phyloP scores from a whole-genome alignment of 1,139 yeast species.

The Pichia sp. region DNA sequence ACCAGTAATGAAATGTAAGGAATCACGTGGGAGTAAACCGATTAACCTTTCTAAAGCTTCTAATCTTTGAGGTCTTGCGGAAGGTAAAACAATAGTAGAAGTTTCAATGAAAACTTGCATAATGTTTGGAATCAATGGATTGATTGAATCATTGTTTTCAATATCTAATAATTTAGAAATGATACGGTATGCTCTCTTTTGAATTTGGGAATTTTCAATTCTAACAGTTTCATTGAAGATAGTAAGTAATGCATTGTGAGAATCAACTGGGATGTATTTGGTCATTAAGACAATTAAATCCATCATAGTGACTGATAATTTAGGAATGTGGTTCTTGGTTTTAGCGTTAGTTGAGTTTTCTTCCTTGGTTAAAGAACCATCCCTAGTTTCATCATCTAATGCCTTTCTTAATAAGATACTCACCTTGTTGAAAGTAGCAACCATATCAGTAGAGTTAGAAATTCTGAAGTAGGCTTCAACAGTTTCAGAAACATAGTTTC shows the following conservation, averaged over 20 bases:
- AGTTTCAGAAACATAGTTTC: slow-evolving; percentile 83
- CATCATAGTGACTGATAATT: slow-evolving; percentile 80
- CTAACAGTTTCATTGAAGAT: slow-evolving; percentile 72
- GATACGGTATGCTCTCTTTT: slow-evolving; percentile 88
- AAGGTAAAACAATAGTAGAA: slow-evolving; percentile 58
- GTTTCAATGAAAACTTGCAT: slow-evolving; percentile 59
- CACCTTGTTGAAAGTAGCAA: slow-evolving; percentile 79
- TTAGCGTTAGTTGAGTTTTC: slow-evolving; percentile 31
- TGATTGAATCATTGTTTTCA: slow-evolving; percentile 51
- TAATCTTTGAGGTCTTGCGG: slow-evolving; percentile 83
- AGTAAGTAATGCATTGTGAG: slow-evolving; percentile 71
- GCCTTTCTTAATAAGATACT: slow-evolving; percentile 75
- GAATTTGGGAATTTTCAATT: slow-evolving; percentile 64
- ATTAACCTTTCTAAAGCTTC: slow-evolving; percentile 62
- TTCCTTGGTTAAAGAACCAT: slow-evolving; percentile 29
- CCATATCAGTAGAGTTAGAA: slow-evolving; percentile 64
- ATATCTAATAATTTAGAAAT: slow-evolving; percentile 63
- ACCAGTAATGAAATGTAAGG: slow-evolving; percentile 76
- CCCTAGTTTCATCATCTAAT: slow-evolving; percentile 58
- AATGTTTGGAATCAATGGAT: slow-evolving; percentile 53
- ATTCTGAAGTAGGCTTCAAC: slow-evolving; percentile 78
- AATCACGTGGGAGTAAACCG: slow-evolving; percentile 57
- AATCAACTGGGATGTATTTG: slow-evolving; percentile 69
- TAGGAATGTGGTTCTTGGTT: slow-evolving; percentile 35
- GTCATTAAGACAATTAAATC: slow-evolving; percentile 88